These are phyloP conservation scores for Trypanosoma scelopori DNA, from an alignment of 208 protist species.

Conservation along the genomic window DNA sequence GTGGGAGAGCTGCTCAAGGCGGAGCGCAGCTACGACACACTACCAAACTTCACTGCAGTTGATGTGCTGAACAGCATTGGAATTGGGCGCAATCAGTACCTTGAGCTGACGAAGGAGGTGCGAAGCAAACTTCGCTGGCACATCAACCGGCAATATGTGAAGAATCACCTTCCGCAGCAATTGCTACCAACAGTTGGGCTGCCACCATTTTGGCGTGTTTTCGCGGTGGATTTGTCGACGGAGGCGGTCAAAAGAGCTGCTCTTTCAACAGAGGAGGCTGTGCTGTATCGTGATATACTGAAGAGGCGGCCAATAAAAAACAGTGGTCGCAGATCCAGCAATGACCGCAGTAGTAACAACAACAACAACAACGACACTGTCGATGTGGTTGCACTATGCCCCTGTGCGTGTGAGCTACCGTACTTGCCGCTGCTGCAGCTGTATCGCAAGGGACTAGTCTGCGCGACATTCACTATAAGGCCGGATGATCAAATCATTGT, in stretches of 20 bases:
- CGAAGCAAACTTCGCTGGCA: conserved; percentile 87
- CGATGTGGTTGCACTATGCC: background rate
- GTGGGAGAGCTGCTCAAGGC: conserved; percentile 70
- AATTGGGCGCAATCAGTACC: conserved; percentile 97
- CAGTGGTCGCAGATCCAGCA: conserved; percentile 7
- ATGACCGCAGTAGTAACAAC: conserved; percentile 5
- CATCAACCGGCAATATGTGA: conserved; percentile 59
- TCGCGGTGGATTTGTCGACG: conserved; percentile 32
- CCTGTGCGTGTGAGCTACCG: conserved; percentile 64
- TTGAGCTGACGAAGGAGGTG: conserved; percentile 95
- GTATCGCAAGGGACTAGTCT: conserved; percentile 89
- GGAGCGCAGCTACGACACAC: conserved; percentile 91
- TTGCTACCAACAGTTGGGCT: conserved; percentile 45
- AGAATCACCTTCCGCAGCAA: conserved; percentile 58
- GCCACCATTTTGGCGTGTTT: conserved; percentile 58
- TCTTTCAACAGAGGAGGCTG: conserved; percentile 37
- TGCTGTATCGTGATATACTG: conserved; percentile 50
- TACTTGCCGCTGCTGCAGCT: conserved; percentile 46
- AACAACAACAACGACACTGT: background rate
- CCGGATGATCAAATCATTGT: conserved; percentile 90
- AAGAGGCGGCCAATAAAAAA: background rate
- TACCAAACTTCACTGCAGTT: conserved; percentile 97
- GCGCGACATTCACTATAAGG: conserved; percentile 81
- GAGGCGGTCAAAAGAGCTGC: conserved; percentile 22
- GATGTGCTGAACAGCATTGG: conserved; percentile 93